These are phyloP conservation scores for Lachnellula suecica DNA, from an alignment of 2,329 filamentous ascomycete species.

Conservation along the genomic window DNA sequence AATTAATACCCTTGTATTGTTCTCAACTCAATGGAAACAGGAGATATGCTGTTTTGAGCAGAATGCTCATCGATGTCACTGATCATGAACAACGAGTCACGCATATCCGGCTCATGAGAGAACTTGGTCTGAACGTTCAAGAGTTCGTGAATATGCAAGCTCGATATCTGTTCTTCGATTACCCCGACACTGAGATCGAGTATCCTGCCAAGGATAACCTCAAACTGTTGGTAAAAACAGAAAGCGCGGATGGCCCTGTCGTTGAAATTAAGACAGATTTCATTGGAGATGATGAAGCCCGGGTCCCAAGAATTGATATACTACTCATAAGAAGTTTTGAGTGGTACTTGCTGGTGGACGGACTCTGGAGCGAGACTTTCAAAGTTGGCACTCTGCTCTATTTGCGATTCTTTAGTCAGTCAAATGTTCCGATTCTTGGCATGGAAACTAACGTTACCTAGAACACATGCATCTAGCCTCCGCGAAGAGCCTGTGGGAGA, in stretches of 20 bases:
- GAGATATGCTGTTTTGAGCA: constrained; percentile 69
- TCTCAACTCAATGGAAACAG: constrained; percentile 69
- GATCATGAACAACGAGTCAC: constrained; percentile 63
- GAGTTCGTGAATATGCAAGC: constrained; percentile 73
- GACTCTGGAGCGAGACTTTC: constrained; percentile 71
- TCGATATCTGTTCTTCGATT: constrained; percentile 49
- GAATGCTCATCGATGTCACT: constrained; percentile 72
- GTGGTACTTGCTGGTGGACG: constrained; percentile 78
- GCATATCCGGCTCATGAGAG: constrained; percentile 72
- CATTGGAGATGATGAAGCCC: constrained; percentile 63
- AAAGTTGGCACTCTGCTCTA: constrained; percentile 70
- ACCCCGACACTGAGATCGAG: constrained; percentile 38
- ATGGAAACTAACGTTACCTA: constrained; percentile 19
- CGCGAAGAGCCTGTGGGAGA: constrained; percentile 51
- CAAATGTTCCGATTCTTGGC: not conserved
- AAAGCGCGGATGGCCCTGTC: constrained; percentile 48
- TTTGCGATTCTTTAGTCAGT: constrained; percentile 80
- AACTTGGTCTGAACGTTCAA: constrained; percentile 69
- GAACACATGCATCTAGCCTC: constrained; percentile 49
- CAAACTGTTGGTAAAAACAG: constrained; percentile 44
- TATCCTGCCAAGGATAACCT: constrained; percentile 47
- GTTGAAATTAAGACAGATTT: constrained; percentile 70
- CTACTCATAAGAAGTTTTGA: constrained; percentile 76
- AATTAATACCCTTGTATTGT: constrained; percentile 85
- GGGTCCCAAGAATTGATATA: constrained; percentile 63